Base-by-base conservation (phyloP, 352 stramenopile genomes). In the Pythium inflatum region DNA sequence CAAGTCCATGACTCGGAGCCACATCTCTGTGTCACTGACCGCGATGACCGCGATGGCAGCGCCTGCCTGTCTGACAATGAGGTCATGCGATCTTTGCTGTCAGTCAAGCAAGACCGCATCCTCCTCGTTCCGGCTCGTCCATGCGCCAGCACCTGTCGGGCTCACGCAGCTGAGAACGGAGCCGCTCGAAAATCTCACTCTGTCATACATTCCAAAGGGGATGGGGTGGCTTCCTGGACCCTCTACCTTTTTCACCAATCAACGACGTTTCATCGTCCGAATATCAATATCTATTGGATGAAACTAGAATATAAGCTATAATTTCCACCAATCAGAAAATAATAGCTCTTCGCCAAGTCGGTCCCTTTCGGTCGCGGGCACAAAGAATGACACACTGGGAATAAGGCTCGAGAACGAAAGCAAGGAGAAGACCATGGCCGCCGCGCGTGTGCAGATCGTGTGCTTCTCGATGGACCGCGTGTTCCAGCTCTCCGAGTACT, bases 401-500 rank as follows among this genome's bases (percentile, higher is more conserved):
- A 59, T 43, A 43, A 49, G 43, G n/a, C 9, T 13, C 12, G 24
- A 22, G 33, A 54, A 38, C 5, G 28, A 60, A 46, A 46, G 30
- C 24, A 31, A 38, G 36, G 20, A 3, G 9, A 68, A 27, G 31
- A 55, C 59, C 46, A 70, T 71, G 62, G 43, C 69, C 45, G 22
- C 55, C 31, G 31, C 68, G 33, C 59, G 70, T 63, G 72, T 88
- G 31, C 76, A 81, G 43, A 67, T 89, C 41, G 66, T 89, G 24
- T 88, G 77, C 74, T 89, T 87, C 76, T 89, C 81, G 1, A 89
- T 87, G 74, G 81, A 89, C 66, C 70, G 81, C 30, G 69, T 82
- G n/a, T 89, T 88, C 57, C 81, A 89, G 62, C 71, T 88, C 34
- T 81, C 73, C 40, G 79, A 89, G 75, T 87, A 83, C 55, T 51